These are phyloP conservation scores for Coemansia sp. DNA, from an alignment of 192 early-diverging fungal species.

Conservation along the genomic window DNA sequence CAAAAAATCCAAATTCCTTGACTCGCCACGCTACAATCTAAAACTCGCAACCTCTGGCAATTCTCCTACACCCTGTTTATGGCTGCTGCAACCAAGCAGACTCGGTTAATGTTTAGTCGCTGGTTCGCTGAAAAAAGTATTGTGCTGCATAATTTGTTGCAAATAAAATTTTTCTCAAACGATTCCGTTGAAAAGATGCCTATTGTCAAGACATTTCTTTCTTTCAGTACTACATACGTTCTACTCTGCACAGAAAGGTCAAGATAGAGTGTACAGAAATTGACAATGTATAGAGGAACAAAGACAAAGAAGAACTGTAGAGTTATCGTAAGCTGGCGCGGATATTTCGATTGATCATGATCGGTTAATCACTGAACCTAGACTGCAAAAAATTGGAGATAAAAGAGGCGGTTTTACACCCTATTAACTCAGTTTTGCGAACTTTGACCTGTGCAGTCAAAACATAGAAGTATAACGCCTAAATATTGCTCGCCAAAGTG, in stretches of 20 bases:
- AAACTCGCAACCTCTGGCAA: neutral
- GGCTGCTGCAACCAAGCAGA: neutral
- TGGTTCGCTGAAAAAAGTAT: neutral
- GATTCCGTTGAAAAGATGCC: neutral
- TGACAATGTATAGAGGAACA: neutral
- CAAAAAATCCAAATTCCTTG: neutral
- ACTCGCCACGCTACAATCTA: neutral
- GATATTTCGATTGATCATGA: no score
- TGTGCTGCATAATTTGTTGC: neutral
- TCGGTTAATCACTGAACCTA: no score
- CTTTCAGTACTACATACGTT: neutral
- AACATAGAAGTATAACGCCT: no score
- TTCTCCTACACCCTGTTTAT: neutral
- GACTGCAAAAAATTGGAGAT: no score
- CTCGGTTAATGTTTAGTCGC: neutral
- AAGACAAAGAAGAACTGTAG: no score
- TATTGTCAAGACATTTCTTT: neutral
- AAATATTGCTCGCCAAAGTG: no score
- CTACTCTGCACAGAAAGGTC: neutral
- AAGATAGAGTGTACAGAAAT: neutral
- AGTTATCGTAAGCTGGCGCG: no score
- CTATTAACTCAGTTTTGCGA: no score
- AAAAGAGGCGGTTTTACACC: no score
- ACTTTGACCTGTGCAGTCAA: no score
- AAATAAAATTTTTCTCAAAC: neutral